A percentile compares a stretch with the other conserved stretches of the same genome.
Conservation (phyloP, 495 filamentous ascomycete species). For the Trypethelium eluteriae region DNA sequence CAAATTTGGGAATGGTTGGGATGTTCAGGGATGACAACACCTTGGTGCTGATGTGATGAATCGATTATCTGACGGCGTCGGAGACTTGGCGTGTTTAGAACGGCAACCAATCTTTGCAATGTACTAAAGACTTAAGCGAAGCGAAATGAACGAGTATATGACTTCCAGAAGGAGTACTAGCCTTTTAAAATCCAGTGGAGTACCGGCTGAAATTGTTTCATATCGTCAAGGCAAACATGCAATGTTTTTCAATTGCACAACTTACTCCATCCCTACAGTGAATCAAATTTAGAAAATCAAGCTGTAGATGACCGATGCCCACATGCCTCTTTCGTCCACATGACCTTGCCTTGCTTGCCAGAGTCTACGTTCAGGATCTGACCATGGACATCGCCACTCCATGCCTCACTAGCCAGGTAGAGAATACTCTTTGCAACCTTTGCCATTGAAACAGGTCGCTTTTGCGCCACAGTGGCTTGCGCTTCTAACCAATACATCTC, state of each 20-base stretch:
- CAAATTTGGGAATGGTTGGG: not conserved
- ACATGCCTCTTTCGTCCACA: slow-evolving; percentile 35
- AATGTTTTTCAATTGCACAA: no score
- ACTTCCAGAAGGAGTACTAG: not conserved
- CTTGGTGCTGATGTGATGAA: not conserved
- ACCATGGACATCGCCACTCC: slow-evolving; percentile 36
- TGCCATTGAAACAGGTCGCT: slow-evolving; percentile 32
- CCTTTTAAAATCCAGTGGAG: not conserved
- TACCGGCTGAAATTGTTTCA: not conserved
- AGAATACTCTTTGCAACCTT: slow-evolving; percentile 38
- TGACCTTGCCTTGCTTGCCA: slow-evolving; percentile 39
- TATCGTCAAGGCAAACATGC: not conserved
- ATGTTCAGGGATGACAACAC: slow-evolving; percentile 6
- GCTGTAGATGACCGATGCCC: not conserved
- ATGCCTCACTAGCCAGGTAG: slow-evolving; percentile 39
- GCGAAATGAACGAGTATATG: not conserved
- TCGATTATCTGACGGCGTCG: not conserved
- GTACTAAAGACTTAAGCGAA: not conserved
- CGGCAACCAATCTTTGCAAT: not conserved
- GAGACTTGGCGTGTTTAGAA: not conserved
- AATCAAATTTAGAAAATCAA: not conserved
- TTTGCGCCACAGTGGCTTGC: slow-evolving; percentile 37
- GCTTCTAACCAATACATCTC: slow-evolving; percentile 35
- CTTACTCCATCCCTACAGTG: not conserved
- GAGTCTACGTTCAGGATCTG: slow-evolving; percentile 39